Evolutionary conservation across 2,329 filamentous ascomycete species (phyloP).

Genomic region (Pseudogymnoascus sp.): DNA sequence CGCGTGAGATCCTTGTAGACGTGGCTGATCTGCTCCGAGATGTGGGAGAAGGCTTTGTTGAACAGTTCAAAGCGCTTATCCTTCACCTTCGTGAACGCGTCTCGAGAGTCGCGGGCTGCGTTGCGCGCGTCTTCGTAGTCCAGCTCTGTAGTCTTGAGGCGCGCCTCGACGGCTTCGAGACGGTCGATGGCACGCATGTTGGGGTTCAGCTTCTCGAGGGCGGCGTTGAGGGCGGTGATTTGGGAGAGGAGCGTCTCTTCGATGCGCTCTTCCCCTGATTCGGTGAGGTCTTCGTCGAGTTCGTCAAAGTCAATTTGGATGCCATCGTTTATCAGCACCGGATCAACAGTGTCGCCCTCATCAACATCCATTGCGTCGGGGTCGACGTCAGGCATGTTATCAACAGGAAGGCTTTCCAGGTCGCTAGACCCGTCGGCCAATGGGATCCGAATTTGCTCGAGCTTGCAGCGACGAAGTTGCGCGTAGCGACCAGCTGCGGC

Average conservation of each 20-base stretch:
- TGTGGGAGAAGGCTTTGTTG: conserved; percentile 90
- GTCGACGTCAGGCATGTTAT: conserved; percentile 67
- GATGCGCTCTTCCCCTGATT: conserved; percentile 61
- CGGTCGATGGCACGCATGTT: conserved; percentile 95
- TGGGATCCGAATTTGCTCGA: conserved; percentile 86
- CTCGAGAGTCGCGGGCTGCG: conserved; percentile 65
- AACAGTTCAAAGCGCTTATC: conserved; percentile 81
- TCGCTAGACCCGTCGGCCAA: conserved; percentile 61
- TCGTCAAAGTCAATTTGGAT: conserved; percentile 81
- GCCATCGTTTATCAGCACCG: conserved; percentile 77
- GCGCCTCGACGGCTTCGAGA: conserved; percentile 74
- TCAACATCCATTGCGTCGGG: conserved; percentile 91
- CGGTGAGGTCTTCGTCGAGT: conserved; percentile 74
- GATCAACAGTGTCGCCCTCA: conserved; percentile 56
- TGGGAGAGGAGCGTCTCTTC: conserved; percentile 73
- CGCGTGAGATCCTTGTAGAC: conserved; percentile 95
- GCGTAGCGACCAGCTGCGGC: conserved; percentile 78
- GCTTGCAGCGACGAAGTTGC: conserved; percentile 78
- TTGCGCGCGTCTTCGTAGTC: conserved; percentile 82
- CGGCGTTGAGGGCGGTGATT: conserved; percentile 64
- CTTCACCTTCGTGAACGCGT: conserved; percentile 78
- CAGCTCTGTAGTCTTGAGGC: conserved; percentile 75
- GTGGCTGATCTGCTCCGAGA: conserved; percentile 84
- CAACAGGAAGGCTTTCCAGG: conserved; percentile 78
- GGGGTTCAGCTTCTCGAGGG: conserved; percentile 89